phyloP scores from a whole-genome alignment of 768 basidiomycete species.

The Crepidotus variabilis region DNA sequence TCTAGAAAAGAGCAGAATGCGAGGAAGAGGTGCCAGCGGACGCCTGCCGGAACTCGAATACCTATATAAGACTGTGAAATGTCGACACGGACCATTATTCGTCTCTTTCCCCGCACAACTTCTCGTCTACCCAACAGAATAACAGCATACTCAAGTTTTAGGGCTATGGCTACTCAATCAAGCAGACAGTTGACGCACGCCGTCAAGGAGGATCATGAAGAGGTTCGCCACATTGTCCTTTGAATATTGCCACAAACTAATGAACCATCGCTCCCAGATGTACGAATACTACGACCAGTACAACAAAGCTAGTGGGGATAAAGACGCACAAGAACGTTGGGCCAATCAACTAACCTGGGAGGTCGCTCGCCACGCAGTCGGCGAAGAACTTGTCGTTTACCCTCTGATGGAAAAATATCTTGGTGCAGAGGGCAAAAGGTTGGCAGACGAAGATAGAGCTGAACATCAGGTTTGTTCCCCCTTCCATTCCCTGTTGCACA shows the following conservation, averaged over 20 bases:
- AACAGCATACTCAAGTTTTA: background rate
- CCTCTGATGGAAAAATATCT: conserved; percentile 48
- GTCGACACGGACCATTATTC: background rate
- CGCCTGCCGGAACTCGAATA: background rate
- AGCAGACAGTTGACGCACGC: conserved; percentile 31
- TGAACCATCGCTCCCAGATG: conserved; percentile 25
- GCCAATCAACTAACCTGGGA: conserved; percentile 47
- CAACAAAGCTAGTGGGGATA: conserved; percentile 26
- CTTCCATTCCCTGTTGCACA: no score
- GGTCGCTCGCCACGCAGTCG: conserved; percentile 46
- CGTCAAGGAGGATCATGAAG: conserved; percentile 41
- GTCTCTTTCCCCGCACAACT: background rate
- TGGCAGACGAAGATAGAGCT: conserved; percentile 41
- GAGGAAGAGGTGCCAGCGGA: background rate
- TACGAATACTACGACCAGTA: conserved; percentile 44
- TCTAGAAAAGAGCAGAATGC: background rate
- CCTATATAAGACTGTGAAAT: background rate
- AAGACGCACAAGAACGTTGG: conserved; percentile 39
- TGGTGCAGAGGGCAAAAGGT: conserved; percentile 35
- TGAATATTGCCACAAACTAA: background rate
- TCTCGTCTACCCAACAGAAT: background rate
- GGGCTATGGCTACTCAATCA: conserved; percentile 6
- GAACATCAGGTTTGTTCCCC: conserved; percentile 36
- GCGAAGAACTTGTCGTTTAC: conserved; percentile 51
- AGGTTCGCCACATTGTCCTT: conserved; percentile 23